Base-by-base conservation (phyloP, 148 eudicot genomes). In the Dysphania ambrosioides region DNA sequence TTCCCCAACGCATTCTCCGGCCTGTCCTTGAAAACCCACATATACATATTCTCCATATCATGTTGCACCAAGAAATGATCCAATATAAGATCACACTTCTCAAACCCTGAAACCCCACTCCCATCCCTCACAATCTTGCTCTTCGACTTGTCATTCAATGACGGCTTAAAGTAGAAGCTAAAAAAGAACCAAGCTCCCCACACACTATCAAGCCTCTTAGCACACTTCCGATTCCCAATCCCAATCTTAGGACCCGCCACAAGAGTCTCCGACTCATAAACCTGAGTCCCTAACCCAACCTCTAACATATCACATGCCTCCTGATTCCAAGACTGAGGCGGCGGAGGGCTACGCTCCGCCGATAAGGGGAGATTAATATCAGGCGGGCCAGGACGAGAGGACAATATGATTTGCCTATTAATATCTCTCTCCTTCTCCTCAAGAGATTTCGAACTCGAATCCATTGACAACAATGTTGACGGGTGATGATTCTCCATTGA, bases 101-200 rank as follows among this genome's bases (percentile, higher is more conserved):
- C 93, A 59, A 87, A 91, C 65, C 97, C 97, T 0, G 87, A 85
- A 7, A 89, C 77, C 59, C 97, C 97, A 71, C 85, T 89, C 65
- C 82, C 47, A 77, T 91, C 93, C 44, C 86, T 57, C 2, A 81
- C 72, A 3, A 84, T 72, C 77, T 81, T 91, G 57, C 83, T 62
- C 76, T 89, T 89, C 1, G 86, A 72, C 40, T 86, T 89, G 36
- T 89, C 93, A 66, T 86, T 88, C 76, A 91, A 78, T 32, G 82
- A 86, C 1, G 97, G 93, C 71, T 86, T 91, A 66, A 91, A 91
- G 58, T 91, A 91, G 80, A 86, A 91, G 76, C 90, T 91, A 82
- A 91, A 91, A 84, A 91, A 91, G 66, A 91, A 85, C 97, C 97
- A 91, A 76, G 97, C 97, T 2, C 93, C 97, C 97, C 97, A 91